Evolutionary conservation across 2,329 filamentous ascomycete genomes (phyloP), one percentile per base, ranked within the genome.

Genomic region (Orbilia brochopaga): DNA sequence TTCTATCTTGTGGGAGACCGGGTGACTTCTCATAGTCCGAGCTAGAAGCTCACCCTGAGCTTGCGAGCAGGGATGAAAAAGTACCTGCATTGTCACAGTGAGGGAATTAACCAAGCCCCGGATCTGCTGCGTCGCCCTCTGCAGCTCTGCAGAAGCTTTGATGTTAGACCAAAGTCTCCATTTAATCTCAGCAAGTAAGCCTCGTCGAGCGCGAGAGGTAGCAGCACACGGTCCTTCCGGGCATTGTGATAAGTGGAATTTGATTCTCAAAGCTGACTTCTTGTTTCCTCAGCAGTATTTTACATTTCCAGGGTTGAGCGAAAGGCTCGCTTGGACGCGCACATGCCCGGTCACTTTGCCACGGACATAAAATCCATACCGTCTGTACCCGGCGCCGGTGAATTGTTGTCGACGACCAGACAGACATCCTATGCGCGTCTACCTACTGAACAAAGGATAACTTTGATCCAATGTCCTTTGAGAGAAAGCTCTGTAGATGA

Each of bases 151-250:
- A 62, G 35, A 15, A n/a, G 11, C 15, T 53, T 52, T 32, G 19
- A 46, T 64, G 66, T n/a, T n/a, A n/a, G n/a, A n/a, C n/a, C n/a
- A n/a, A n/a, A 70, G 64, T 63, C 64, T 70, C 66, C 19, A 64
- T 59, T 64, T 70, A 70, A 64, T 32, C 48, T 44, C 23, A 40
- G 55, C 27, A 1, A 44, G 42, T 56, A n/a, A 32, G n/a, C n/a
- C n/a, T n/a, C n/a, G n/a, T n/a, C n/a, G n/a, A n/a, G n/a, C n/a
- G n/a, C n/a, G n/a, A 13, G 13, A 13, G 13, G 32, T 37, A 37
- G n/a, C n/a, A 6, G 32, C 32, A 37, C 32, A 37, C 13, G 32
- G 32, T 6, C 32, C 32, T 6, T 37, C 13, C 32, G 6, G 13
- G 13, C 32, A 13, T 7, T 37, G 32, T 37, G 32, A 37, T 37